A percentile compares a stretch with the other conserved stretches of the same genome.
These are phyloP conservation scores for Mycena floridula DNA, from an alignment of 768 basidiomycete species.

Conservation along the genomic window DNA sequence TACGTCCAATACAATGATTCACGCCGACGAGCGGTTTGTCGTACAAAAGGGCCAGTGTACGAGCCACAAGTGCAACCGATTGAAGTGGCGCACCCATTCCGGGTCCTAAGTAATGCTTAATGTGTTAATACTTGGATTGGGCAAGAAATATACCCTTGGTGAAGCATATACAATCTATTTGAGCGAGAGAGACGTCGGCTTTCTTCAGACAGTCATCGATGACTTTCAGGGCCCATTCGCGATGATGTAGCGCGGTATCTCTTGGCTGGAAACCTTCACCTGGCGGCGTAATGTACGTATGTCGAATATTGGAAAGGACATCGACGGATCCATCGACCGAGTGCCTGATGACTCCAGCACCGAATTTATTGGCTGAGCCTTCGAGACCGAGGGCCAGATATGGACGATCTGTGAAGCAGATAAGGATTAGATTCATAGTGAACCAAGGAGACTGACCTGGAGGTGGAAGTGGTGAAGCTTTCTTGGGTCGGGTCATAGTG, in stretches of 20 bases:
- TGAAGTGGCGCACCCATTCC: slow-evolving; percentile 98
- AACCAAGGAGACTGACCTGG: too few relatives aligned
- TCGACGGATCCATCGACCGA: slow-evolving; percentile 60
- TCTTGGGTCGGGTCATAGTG: too few relatives aligned
- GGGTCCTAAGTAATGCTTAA: slow-evolving; percentile 55
- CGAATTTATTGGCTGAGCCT: slow-evolving; percentile 97
- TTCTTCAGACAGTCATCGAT: slow-evolving; percentile 69
- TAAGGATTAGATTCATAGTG: too few relatives aligned
- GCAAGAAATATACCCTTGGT: slow-evolving; percentile 73
- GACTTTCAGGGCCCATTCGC: slow-evolving; percentile 84
- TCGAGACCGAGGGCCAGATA: slow-evolving; percentile 93
- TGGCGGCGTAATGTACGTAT: slow-evolving; percentile 98
- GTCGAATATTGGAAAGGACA: slow-evolving; percentile 89
- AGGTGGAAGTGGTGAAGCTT: too few relatives aligned
- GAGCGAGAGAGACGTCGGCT: slow-evolving; percentile 63
- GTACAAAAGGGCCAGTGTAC: slow-evolving; percentile 83
- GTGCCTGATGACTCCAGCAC: slow-evolving; percentile 89
- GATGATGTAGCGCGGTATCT: slow-evolving; percentile 94
- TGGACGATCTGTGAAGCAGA: slow-evolving; percentile 52
- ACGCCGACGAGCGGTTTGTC: slow-evolving; percentile 92
- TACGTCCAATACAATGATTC: slow-evolving; percentile 99
- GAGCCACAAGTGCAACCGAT: slow-evolving; percentile 89
- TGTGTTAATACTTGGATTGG: not conserved
- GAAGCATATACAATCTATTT: slow-evolving; percentile 92
- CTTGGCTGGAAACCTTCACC: slow-evolving; percentile 96